Base-by-base conservation (phyloP, 164 flowering plant species). In the Liriodendron chinense region DNA sequence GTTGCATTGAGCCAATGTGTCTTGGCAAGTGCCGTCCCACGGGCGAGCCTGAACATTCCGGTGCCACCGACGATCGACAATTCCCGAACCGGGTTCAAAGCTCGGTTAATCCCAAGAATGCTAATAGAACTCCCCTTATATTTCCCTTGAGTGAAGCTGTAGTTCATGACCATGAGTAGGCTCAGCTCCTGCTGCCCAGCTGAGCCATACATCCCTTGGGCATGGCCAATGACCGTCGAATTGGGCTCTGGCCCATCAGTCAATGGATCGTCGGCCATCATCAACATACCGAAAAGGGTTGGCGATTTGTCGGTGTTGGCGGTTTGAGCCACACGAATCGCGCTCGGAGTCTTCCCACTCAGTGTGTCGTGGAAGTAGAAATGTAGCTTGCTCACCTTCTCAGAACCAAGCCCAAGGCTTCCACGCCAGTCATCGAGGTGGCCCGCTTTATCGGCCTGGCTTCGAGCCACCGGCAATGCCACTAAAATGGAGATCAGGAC, bases 11-110 rank as follows among this genome's bases (percentile, higher is more conserved):
- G 21, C 78, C 70, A 69, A 72, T 80, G 61, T 2, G 86, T 87
- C 66, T 68, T 82, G 2, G 87, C 87, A 18, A 78, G 6, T 7
- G 83, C 89, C 64, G 75, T 74, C 25, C 89, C 89, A 3, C 86
- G 81, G 7, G 83, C 87, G 50, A 87, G 67, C 47, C 85, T 66
- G 56, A 87, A 86, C 25, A 82, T 20, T 1, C 87, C 90, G 24
- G 85, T 86, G 22, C 90, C 89, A 7, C 90, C 89, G 28, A 84
- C 84, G 1, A 87, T 77, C 2, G 88, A 77, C 83, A 86, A 75
- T 73, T 87, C 89, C 22, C 90, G 70, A 8, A 76, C 84, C n/a
- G 80, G 67, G 7, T 84, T 34, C 78, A 77, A 14, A 0, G 72
- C 83, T 18, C 75, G 75, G 75, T 86, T 86, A 6, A 77, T 59